These are phyloP conservation scores for Nematocida sp. DNA, from an alignment of 371 early-diverging fungal species.

Conservation along the genomic window DNA sequence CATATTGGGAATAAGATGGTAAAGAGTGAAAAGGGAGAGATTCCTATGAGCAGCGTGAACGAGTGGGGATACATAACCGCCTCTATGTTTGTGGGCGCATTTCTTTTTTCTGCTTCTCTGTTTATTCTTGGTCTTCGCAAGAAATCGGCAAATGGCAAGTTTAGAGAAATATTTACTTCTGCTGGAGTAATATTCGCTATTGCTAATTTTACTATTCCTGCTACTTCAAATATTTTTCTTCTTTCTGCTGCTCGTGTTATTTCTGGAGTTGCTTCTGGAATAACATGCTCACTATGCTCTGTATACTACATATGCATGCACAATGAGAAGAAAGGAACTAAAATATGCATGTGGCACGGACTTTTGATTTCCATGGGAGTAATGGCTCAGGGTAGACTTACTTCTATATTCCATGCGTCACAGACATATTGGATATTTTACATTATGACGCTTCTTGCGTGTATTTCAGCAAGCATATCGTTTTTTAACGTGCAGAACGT, in stretches of 20 bases:
- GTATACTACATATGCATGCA: constrained; percentile 15
- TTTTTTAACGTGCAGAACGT: neutral
- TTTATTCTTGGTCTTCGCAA: neutral
- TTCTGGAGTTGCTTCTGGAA: constrained; percentile 29
- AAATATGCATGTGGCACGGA: constrained; percentile 5
- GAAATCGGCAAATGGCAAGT: neutral
- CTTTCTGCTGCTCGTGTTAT: neutral
- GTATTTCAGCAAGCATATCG: neutral
- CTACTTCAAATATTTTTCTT: neutral
- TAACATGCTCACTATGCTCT: constrained; percentile 24
- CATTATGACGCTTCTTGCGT: neutral
- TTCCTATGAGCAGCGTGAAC: neutral
- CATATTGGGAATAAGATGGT: constrained; percentile 2
- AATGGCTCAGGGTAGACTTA: neutral
- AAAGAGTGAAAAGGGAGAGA: neutral
- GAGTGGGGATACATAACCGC: neutral
- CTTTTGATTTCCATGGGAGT: constrained; percentile 38
- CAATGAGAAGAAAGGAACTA: neutral
- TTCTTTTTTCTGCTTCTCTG: constrained; percentile 3
- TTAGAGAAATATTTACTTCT: constrained; percentile 14
- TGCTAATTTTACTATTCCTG: neutral
- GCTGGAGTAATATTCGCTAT: neutral
- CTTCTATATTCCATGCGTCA: neutral
- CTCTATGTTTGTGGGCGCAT: constrained; percentile 6
- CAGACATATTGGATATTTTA: neutral